Percentiles rank a stretch among this genome's conserved stretches.
These are phyloP conservation scores for Vigna unguiculata DNA, from an alignment of 306 rosid genomes.

Conservation along the genomic window DNA sequence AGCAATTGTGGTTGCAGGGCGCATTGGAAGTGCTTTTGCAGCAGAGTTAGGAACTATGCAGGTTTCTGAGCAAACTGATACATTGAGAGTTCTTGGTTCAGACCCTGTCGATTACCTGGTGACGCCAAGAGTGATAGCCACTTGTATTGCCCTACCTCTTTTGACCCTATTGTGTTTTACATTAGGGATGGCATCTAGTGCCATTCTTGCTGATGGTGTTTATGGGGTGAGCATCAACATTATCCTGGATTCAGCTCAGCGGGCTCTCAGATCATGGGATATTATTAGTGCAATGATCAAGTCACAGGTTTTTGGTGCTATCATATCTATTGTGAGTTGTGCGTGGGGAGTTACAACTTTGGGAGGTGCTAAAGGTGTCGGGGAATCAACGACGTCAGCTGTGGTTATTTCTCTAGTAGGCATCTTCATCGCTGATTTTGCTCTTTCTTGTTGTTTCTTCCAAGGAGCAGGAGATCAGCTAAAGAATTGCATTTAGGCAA, in stretches of 20 bases:
- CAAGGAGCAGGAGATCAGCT: conserved; percentile 93
- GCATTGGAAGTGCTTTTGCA: conserved; percentile 96
- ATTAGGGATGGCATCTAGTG: conserved; percentile 92
- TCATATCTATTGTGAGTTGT: conserved; percentile 92
- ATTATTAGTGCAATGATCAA: conserved; percentile 91
- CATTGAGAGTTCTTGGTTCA: conserved; percentile 89
- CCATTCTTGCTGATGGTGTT: conserved; percentile 79
- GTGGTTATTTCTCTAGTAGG: conserved; percentile 97
- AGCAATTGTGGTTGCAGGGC: conserved; percentile 90
- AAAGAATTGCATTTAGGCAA: conserved; percentile 70
- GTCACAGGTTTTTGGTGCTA: conserved; percentile 90
- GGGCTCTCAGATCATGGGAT: conserved; percentile 88
- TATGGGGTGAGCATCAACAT: conserved; percentile 93
- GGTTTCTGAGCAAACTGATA: conserved; percentile 96
- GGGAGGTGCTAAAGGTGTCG: conserved; percentile 98
- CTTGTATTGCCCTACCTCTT: conserved; percentile 80
- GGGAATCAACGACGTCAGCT: conserved; percentile 95
- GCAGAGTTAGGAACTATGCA: conserved; percentile 99
- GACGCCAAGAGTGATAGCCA: conserved; percentile 88
- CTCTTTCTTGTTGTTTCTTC: conserved; percentile 85
- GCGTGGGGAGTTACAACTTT: conserved; percentile 94
- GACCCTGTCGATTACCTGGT: conserved; percentile 94
- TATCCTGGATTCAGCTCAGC: conserved; percentile 87
- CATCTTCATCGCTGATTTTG: conserved; percentile 88
- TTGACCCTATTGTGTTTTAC: conserved; percentile 89